Conservation (phyloP, 2,329 filamentous ascomycete genomes). For the Neofusicoccum parvum region DNA sequence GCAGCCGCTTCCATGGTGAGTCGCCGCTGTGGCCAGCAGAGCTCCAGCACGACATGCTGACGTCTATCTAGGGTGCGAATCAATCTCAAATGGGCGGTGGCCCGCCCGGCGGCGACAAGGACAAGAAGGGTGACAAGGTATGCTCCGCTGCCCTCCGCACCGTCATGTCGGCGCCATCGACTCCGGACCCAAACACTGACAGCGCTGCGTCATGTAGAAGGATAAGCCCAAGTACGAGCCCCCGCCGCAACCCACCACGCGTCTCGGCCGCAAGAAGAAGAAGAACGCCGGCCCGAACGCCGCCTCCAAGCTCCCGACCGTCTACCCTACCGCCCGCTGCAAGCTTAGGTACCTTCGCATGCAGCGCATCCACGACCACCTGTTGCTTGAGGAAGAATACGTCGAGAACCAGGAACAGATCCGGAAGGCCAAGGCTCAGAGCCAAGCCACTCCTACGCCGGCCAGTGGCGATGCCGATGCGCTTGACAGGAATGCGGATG, state of each 20-base stretch:
- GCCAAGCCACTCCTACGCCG: constrained; percentile 59
- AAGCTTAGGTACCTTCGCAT: constrained; percentile 96
- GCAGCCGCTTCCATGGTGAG: constrained; percentile 18
- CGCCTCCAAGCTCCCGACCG: constrained; percentile 88
- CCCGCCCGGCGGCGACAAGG: constrained; percentile 71
- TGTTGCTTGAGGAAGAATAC: constrained; percentile 96
- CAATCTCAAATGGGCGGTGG: constrained; percentile 84
- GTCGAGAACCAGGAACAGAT: constrained; percentile 98
- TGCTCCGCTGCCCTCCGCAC: neutral
- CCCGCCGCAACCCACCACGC: constrained; percentile 92
- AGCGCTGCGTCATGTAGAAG: constrained; percentile 63
- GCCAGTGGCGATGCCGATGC: constrained; percentile 71
- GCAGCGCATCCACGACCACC: constrained; percentile 97
- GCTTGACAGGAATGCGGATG: constrained; percentile 87
- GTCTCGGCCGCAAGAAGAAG: constrained; percentile 98
- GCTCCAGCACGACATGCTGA: constrained; percentile 40
- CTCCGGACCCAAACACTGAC: constrained; percentile 2
- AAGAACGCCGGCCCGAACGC: constrained; percentile 91
- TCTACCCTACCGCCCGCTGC: constrained; percentile 95
- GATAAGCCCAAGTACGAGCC: constrained; percentile 99
- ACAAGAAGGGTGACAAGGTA: constrained; percentile 77
- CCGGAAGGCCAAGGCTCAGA: constrained; percentile 84
- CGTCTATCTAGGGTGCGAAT: constrained; percentile 67
- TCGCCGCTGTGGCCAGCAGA: constrained; percentile 13
- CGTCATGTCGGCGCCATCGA: neutral